Evolutionary conservation across 2,329 filamentous ascomycete species (phyloP), one percentile per base, ranked within the genome.

Genomic region (Cordyceps cicadae): DNA sequence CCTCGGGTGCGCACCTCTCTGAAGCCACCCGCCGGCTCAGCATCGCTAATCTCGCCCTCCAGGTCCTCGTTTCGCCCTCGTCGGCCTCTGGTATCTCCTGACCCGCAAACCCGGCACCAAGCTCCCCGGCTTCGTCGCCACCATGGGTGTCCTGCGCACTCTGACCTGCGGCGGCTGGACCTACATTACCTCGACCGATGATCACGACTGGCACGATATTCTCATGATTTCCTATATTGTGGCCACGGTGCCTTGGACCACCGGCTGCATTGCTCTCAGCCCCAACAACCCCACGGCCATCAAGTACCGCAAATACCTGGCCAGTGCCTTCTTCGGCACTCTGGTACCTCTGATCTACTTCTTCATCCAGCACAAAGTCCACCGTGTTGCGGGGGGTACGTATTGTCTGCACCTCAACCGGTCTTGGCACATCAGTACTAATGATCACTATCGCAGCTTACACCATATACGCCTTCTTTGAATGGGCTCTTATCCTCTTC

Each of bases 181-280:
- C 58, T 99, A 97, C 74, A 87, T 99, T 63, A 99, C 94, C 29
- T 97, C 94, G 64, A 99, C 94, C 49, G 94, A 99, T 72, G 91
- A 97, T 72, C 94, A 99, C 74, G 87, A 96, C 75, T 97, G 92
- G 92, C 94, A 99, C 73, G 94, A 99, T 70, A 93, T 97, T 64
- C 93, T 99, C 73, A 99, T 99, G 94, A 97, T 99, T 67, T 95
- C 92, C 15, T 99, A 99, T 74, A 81, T 99, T 60, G 87, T 99
- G 51, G 89, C 91, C 39, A 97, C 94, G 3, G 80, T 99, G 59
- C 94, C 94, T 2, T 99, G 94, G 94, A 99, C 93, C 2, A 74
- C 91, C 53, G 94, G 94, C 54, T 97, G 93, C 73, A 83, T 97
- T 63, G 86, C 88, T 5, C 77, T 97, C 56, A 97, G 92, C 74